These are phyloP conservation scores for Trichophyton mentagrophytes DNA, from an alignment of 2,329 filamentous ascomycete genomes.

Conservation along the genomic window DNA sequence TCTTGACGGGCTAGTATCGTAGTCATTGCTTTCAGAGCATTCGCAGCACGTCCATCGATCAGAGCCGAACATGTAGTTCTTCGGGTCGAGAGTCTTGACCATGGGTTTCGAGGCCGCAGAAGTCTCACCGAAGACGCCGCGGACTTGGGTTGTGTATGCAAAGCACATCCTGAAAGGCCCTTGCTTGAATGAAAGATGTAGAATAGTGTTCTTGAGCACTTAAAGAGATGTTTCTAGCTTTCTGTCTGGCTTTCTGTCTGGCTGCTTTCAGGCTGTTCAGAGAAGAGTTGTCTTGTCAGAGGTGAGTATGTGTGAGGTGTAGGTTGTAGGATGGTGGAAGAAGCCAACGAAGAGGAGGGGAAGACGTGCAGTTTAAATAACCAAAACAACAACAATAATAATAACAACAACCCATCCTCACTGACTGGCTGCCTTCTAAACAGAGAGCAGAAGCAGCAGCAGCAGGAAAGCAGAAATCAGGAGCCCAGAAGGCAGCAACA, in stretches of 20 bases:
- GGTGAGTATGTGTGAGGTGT: neutral
- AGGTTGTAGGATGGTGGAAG: neutral
- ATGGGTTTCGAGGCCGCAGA: neutral
- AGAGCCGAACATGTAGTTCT: neutral
- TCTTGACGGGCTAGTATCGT: neutral
- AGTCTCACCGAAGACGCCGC: neutral
- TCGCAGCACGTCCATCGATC: conserved; percentile 2
- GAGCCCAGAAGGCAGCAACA: neutral
- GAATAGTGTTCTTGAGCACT: neutral
- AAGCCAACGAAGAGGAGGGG: neutral
- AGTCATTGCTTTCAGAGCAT: neutral
- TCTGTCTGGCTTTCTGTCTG: neutral
- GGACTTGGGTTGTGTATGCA: neutral
- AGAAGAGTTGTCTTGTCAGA: neutral
- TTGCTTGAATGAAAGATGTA: neutral
- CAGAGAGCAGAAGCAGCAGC: neutral
- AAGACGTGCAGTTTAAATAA: neutral
- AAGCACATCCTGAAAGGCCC: neutral
- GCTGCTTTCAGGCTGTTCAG: neutral
- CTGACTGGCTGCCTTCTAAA: neutral
- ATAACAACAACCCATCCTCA: neutral
- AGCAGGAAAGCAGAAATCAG: neutral
- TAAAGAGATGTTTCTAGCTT: neutral
- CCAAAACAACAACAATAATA: neutral
- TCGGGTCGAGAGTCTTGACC: neutral